Conservation (phyloP, 345 rosid species). For the Erucastrum elatum region DNA sequence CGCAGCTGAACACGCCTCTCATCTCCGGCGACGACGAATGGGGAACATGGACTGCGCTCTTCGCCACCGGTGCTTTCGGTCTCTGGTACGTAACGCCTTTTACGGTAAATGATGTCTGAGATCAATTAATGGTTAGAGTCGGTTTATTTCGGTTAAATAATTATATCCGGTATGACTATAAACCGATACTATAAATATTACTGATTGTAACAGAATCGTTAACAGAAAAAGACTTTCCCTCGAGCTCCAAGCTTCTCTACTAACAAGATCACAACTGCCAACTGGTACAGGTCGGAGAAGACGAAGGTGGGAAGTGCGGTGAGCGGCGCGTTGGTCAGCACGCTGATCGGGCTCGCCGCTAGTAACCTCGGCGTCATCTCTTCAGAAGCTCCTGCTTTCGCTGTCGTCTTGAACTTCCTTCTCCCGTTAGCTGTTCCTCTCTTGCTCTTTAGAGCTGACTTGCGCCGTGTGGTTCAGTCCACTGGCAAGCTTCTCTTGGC, state of each 20-base stretch:
- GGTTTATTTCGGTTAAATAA: too few relatives aligned
- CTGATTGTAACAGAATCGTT: too few relatives aligned
- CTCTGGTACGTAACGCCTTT: constrained; percentile 54
- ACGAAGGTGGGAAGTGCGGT: constrained; percentile 75
- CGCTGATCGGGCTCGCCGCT: constrained; percentile 79
- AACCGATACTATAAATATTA: too few relatives aligned
- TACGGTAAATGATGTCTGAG: background rate
- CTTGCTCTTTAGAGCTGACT: constrained; percentile 74
- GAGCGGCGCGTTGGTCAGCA: constrained; percentile 88
- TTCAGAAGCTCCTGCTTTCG: constrained; percentile 62
- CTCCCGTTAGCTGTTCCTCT: constrained; percentile 82
- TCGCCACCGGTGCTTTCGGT: constrained; percentile 75
- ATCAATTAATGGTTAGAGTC: background rate
- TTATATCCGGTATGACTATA: too few relatives aligned
- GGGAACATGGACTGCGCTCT: constrained; percentile 88
- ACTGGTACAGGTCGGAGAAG: constrained; percentile 75
- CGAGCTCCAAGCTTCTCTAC: too few relatives aligned
- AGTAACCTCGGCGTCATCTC: constrained; percentile 78
- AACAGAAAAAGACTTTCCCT: too few relatives aligned
- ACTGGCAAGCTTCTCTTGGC: constrained; percentile 67
- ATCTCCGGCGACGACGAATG: constrained; percentile 71
- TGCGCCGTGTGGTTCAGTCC: constrained; percentile 69
- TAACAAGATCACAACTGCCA: too few relatives aligned
- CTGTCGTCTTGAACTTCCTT: constrained; percentile 68
- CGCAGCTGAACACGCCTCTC: constrained; percentile 59